Base-by-base conservation (phyloP, 495 filamentous ascomycete species). In the Daldinia decipiens region DNA sequence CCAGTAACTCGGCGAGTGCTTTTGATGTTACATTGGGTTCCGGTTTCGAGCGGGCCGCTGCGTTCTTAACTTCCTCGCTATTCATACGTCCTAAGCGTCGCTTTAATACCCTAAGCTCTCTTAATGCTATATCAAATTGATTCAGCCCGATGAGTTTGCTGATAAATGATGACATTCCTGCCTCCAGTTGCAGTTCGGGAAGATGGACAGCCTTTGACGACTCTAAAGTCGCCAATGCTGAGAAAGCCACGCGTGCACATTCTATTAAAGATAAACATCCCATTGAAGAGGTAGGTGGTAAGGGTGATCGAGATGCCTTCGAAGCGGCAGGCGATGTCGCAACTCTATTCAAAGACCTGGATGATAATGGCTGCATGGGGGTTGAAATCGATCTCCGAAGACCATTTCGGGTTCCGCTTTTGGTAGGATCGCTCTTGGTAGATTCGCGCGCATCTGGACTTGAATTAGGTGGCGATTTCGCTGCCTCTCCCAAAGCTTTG, bases 131-230 rank as follows among this genome's bases (percentile, higher is more conserved):
- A 15, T 93, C 90, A 60, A 92, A 88, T 62, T 96, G 76, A 13
- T 89, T 90, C 52, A 97, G 79, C 0, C 87, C 85, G 6, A 97
- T 83, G 17, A 97, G 79, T 69, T 90, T 94, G 43, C 86, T 87
- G 26, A 91, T 82, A 43, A 99, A 82, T 7, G 90, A 88, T 47
- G 92, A 91, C 79, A 93, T 91, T 6, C 92, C 95, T 63, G 88
- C 89, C 74, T 98, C 95, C 3, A 97, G 81, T 68, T 98, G 94
- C 56, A 95, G 80, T 38, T 84, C 86, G 8, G 89, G 87, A 15
- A 87, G 77, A 3, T 67, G 84, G 71, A 79, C 71, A 76, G 70
- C 76, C 69, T 86, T 75, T 54, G 80, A 69, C 31, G 79, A 74
- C 62, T 92, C 86, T 21, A 91, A 59, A 24, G 83, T 81, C 55